Conservation (phyloP, 2,329 filamentous ascomycete species). For the Cladosporium austrohemisphaericum region DNA sequence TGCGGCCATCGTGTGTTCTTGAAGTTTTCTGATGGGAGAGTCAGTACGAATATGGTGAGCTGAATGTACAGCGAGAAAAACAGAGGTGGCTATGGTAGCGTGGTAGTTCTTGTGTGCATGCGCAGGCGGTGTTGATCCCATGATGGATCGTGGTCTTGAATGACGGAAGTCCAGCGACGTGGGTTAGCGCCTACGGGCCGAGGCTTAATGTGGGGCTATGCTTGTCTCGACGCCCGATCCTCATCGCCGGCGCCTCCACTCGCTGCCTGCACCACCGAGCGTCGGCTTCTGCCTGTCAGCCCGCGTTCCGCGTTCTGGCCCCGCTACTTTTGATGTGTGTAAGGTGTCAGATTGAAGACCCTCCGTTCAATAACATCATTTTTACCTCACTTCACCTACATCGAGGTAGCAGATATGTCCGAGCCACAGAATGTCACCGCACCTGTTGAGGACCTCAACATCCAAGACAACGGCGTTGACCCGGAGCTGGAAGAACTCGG, state of each 20-base stretch:
- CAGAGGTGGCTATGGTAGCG: too few relatives aligned
- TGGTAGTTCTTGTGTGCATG: too few relatives aligned
- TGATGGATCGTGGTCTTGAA: too few relatives aligned
- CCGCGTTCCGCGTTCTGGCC: too few relatives aligned
- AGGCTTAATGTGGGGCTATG: not conserved
- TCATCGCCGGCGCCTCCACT: not conserved
- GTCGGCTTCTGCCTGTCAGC: too few relatives aligned
- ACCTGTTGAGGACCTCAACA: slow-evolving; percentile 6
- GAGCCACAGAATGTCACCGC: not conserved
- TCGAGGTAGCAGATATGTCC: not conserved
- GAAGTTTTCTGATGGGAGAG: not conserved
- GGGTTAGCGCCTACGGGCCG: not conserved
- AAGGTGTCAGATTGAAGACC: not conserved
- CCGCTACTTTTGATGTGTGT: too few relatives aligned
- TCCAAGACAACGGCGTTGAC: not conserved
- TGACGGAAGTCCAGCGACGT: not conserved
- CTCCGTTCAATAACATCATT: not conserved
- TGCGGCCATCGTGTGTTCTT: not conserved
- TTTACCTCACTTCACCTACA: not conserved
- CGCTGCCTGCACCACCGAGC: too few relatives aligned
- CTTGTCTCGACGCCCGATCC: not conserved
- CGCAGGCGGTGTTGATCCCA: too few relatives aligned
- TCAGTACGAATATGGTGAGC: not conserved
- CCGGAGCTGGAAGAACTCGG: slow-evolving; percentile 32
- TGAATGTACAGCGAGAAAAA: too few relatives aligned